Evolutionary conservation across 2,329 filamentous ascomycete species (phyloP), one percentile per base, ranked within the genome.

Genomic region (Sarocladium strictum): DNA sequence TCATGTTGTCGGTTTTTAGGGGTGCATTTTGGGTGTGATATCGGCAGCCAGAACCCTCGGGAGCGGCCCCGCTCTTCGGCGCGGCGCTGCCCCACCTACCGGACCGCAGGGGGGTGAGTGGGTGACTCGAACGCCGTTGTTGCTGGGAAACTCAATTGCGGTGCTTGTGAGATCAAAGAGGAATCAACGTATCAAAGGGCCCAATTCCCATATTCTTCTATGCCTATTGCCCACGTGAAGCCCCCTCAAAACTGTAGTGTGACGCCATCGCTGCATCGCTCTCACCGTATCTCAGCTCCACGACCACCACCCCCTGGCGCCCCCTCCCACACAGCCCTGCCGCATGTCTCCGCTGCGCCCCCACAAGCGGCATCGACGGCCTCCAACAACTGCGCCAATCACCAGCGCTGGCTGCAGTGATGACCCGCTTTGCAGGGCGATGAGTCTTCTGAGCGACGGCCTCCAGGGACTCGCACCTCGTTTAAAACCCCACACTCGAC

Each of bases 401-500:
- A n/a, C 29, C 26, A 49, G 9, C 47, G 21, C 10, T 3, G 5
- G 10, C 15, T 23, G 4, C n/a, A 21, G n/a, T 3, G 15, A 17
- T 21, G 47, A 7, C 27, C 47, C 47, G 26, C 47, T 51, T 35
- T 51, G 15, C 12, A 9, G 27, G 43, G 47, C 47, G 47, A 51
- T 51, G 47, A 51, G 47, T 51, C 47, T 35, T 51, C 14, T n/a
- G 27, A 11, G 27, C 29, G 47, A 51, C 47, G 47, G 47, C 47
- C 47, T 51, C 47, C 47, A 51, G 26, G n/a, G 10, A 49, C 43
- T 49, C 43, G 43, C 26, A 32, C 26, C 17, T 29, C 43, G 29
- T 35, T 33, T 33, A 51, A 51, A 32, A 32, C 27, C 47, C 26
- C 47, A 51, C 47, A 27, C 21, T n/a, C 43, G 3, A 10, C 43